Percentiles rank a stretch among this genome's conserved stretches.
Evolutionary conservation across 176 grass and related monocot genomes (phyloP).

Genomic region (Bonia amplexicaulis): DNA sequence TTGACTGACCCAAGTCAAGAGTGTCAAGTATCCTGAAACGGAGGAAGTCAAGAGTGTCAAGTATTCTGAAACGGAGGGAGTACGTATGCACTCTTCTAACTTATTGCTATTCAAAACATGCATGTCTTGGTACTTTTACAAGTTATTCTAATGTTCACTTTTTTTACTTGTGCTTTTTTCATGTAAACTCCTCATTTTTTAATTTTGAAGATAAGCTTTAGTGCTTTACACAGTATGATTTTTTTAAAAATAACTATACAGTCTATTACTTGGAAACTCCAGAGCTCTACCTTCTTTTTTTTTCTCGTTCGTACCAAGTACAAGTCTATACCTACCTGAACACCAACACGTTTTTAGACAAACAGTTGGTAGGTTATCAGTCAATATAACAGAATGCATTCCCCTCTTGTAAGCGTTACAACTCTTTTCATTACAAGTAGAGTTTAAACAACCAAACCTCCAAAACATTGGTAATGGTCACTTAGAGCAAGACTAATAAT

Average conservation of each 20-base stretch:
- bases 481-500: too few species aligned
- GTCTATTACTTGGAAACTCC: background rate
- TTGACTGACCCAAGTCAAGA: too few species aligned
- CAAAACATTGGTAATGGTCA: background rate
- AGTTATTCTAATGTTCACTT: background rate
- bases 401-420: background rate
- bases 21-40: too few species aligned
- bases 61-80: too few species aligned
- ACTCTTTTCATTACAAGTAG: background rate
- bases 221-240: too few species aligned
- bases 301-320: background rate
- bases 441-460: background rate
- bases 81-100: background rate
- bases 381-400: background rate
- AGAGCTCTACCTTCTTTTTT: background rate
- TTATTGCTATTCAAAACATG: background rate
- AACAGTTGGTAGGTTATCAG: background rate
- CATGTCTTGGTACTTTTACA: too few species aligned
- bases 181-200: background rate
- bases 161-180: background rate
- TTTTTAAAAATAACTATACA: too few species aligned
- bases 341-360: background rate
- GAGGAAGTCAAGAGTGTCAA: too few species aligned
- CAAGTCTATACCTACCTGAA: slow-evolving; percentile 7
- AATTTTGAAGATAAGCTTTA: too few species aligned